Base-by-base conservation (phyloP, 805 yeast genomes). In the Ogataea wickerhamii region DNA sequence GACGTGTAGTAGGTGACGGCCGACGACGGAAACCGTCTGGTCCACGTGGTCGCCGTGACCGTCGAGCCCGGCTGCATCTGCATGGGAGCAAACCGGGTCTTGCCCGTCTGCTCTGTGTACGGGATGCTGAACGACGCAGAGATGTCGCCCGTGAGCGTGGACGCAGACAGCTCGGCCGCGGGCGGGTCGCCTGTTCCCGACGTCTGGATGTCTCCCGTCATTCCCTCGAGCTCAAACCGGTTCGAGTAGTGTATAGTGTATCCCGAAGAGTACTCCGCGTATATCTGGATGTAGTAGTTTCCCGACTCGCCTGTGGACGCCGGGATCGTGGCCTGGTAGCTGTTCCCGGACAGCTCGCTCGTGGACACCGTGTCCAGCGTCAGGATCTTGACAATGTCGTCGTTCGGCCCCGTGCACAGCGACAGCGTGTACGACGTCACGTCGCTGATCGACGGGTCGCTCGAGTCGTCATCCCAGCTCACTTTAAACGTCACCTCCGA, bases 71-170 rank as follows among this genome's bases (percentile, higher is more conserved):
- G 97, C 63, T 87, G 96, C 42, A 70, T 58, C 64, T 89, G 97
- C 96, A 88, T 87, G 37, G 97, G 96, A 1, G 98, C 97, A 60
- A 64, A 86, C 51, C 89, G 74, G 7, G 85, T 76, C 16, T 50
- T 61, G 21, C 96, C 96, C 0, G 93, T 82, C 65, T 91, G 98
- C 51, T 51, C 46, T 3, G 86, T 74, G 64, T 89, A 91, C 2
- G 94, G 73, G 5, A 88, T 65, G 3, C 80, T 56, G 58, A 82
- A 82, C 2, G 87, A 80, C 10, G 58, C 61, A 0, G 78, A 63
- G 22, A 66, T 60, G 48, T 67, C 70, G 7, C 60, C 61, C 12
- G 28, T 28, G 2, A 70, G 72, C 1, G 73, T 60, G n/a, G 61
- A 58, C 7, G 58, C 58, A 3, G 59, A 53, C 11, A 44, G 29